Conservation (phyloP, 2,329 filamentous ascomycete genomes). For the Neobulgaria alba region DNA sequence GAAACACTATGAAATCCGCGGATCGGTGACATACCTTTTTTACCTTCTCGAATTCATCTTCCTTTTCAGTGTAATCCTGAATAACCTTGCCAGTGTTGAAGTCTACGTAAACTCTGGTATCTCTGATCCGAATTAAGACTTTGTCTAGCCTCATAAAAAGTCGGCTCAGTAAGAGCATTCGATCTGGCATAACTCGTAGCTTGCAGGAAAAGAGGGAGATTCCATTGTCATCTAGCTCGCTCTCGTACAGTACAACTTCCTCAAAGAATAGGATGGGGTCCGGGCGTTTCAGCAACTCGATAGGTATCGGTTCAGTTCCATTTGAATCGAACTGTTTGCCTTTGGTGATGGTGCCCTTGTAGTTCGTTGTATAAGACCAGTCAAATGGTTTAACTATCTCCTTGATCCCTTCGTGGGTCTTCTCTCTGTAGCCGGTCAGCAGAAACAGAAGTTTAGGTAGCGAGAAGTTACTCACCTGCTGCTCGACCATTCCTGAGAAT, state of each 20-base stretch:
- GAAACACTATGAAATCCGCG: too few species aligned
- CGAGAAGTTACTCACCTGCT: conserved; percentile 26
- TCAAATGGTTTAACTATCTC: conserved; percentile 95
- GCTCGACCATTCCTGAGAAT: conserved; percentile 76
- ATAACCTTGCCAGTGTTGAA: conserved; percentile 73
- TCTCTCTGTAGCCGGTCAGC: conserved; percentile 48
- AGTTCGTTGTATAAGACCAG: conserved; percentile 93
- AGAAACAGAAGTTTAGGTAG: neutral
- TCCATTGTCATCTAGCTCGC: conserved; percentile 95
- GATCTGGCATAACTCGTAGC: conserved; percentile 81
- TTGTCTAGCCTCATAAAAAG: conserved; percentile 92
- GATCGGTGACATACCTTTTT: conserved; percentile 56
- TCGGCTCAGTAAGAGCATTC: conserved; percentile 74
- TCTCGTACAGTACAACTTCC: conserved; percentile 92
- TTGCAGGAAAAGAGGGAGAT: conserved; percentile 87
- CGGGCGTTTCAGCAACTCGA: conserved; percentile 76
- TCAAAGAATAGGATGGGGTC: conserved; percentile 97
- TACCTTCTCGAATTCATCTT: conserved; percentile 70
- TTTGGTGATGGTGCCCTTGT: conserved; percentile 58
- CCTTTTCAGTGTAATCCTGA: conserved; percentile 82
- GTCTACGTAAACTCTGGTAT: conserved; percentile 88
- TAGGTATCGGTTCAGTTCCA: conserved; percentile 51
- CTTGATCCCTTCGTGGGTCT: conserved; percentile 76
- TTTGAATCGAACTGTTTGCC: conserved; percentile 23
- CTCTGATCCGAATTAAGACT: conserved; percentile 77